Evolutionary conservation across 1,284 basidiomycete species (phyloP), one percentile per base, ranked within the genome.

Genomic region (Uromyces viciae-fabae): DNA sequence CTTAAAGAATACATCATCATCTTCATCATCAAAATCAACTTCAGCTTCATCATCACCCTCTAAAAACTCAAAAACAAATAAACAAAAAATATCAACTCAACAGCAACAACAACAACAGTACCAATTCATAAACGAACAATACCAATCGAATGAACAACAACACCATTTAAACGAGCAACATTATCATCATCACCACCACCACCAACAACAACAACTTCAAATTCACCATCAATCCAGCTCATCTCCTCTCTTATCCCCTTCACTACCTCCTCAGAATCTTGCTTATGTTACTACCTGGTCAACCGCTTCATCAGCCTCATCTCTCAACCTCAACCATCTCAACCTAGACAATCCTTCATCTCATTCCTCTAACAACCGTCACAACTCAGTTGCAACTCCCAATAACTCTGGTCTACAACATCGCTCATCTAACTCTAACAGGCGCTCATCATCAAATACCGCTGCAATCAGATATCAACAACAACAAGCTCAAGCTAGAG

Each of bases 401-500:
- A 43, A 72, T n/a, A 36, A 73, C 49, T 73, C 49, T 31, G 36
- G 28, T 2, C 5, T 36, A 17, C 71, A 73, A 58, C 71, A 36
- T 36, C 46, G 71, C 22, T 52, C 71, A 25, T 73, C 71, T 3
- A 73, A 56, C 43, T 56, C 75, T 17, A 64, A 66, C 36, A 38
- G 62, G 52, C 60, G 75, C 7, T 33, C 60, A 5, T 77, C 75
- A 28, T 66, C 62, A 46, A 66, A 64, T 42, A 62, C 58, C 17
- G 19, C 52, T 22, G 56, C 75, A 11, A 38, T 66, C 36, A 40
- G 75, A 28, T 62, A 64, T 77, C 75, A 77, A 49, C 75, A 77
- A 25, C 49, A 60, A 1, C 60, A 66, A 31, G 60, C 60, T 15
- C 75, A 68, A 66, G 73, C 73, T 64, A 38, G 56, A 28, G 71